Base-by-base conservation (phyloP, 768 basidiomycete species). In the Suillus placidus region DNA sequence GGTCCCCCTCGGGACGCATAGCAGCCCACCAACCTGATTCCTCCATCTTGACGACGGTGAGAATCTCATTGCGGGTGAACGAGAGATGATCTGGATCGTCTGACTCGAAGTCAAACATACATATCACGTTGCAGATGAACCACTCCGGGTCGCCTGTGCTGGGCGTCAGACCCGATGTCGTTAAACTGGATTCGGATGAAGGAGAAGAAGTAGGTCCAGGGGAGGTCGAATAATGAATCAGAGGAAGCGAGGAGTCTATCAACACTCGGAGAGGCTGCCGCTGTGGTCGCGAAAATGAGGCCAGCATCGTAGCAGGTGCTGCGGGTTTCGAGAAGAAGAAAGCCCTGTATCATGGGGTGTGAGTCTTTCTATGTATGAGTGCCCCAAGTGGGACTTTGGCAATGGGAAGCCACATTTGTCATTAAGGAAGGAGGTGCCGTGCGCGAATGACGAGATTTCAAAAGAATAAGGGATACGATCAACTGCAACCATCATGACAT, bases 11-110 rank as follows among this genome's bases (percentile, higher is more conserved):
- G 13, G 77, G 76, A 30, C 86, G 81, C 77, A 90, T 84, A 23
- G 91, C 92, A 23, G 89, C 91, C 90, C 91, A 93, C 92, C 91
- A 93, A 12, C 92, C 92, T 2, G 87, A 85, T 14, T 83, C 81
- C 74, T 92, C 90, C 74, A 85, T 82, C 74, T 87, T 87, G 54
- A 93, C 80, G 61, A 93, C 79, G 30, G 85, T 83, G 35, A 94
- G 76, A 26, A 92, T 84, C 68, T 93, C 91, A 67, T 86, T 85
- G 77, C 85, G 84, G 47, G 76, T 76, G 74, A 93, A 92, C 4
- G 84, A 77, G 20, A 93, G 80, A 64, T 88, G 86, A 70, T 83
- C 83, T 18, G 81, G 75, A 68, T 92, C 92, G 30, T 83, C 78
- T 4, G 90, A 84, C 30, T 80, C 72, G 70, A 90, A 93, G 76